Conservation (phyloP, 2,329 filamentous ascomycete genomes). For the Trichoderma sp. region DNA sequence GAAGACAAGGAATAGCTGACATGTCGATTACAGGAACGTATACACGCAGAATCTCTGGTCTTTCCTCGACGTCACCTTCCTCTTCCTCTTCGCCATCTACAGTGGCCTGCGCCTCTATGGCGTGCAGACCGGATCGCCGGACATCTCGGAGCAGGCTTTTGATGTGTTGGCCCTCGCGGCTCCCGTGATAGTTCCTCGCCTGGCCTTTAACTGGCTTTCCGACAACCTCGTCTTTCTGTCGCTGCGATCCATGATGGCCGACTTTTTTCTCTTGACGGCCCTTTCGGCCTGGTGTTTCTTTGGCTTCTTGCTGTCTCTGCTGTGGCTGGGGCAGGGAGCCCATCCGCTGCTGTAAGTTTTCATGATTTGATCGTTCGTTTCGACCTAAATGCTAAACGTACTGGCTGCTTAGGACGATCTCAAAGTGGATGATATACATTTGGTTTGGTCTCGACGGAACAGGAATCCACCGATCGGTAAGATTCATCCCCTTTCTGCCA, state of each 20-base stretch:
- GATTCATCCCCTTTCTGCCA: constrained; percentile 27
- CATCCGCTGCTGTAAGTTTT: constrained; percentile 59
- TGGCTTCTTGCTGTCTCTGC: constrained; percentile 76
- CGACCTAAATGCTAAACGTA: neutral
- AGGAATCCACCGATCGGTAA: constrained; percentile 60
- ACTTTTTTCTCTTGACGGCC: constrained; percentile 76
- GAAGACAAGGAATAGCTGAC: neutral
- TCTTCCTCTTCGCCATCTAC: constrained; percentile 70
- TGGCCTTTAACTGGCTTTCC: constrained; percentile 81
- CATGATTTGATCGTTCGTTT: no score
- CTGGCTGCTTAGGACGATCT: constrained; percentile 59
- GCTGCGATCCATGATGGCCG: constrained; percentile 79
- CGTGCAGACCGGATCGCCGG: constrained; percentile 52
- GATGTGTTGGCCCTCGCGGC: constrained; percentile 80
- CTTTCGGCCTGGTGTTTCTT: constrained; percentile 82
- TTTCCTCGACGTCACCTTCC: constrained; percentile 79
- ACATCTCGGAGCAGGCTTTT: constrained; percentile 65
- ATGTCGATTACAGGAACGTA: constrained; percentile 59
- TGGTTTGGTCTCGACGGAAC: constrained; percentile 85
- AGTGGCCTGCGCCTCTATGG: constrained; percentile 68
- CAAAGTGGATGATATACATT: constrained; percentile 91
- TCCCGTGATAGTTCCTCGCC: constrained; percentile 73
- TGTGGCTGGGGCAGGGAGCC: constrained; percentile 71
- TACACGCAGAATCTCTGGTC: constrained; percentile 90
- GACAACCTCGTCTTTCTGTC: constrained; percentile 85